Evolutionary conservation across 805 yeast species (phyloP), one percentile per base, ranked within the genome.

Genomic region (Grigorovia yakushimaensis): DNA sequence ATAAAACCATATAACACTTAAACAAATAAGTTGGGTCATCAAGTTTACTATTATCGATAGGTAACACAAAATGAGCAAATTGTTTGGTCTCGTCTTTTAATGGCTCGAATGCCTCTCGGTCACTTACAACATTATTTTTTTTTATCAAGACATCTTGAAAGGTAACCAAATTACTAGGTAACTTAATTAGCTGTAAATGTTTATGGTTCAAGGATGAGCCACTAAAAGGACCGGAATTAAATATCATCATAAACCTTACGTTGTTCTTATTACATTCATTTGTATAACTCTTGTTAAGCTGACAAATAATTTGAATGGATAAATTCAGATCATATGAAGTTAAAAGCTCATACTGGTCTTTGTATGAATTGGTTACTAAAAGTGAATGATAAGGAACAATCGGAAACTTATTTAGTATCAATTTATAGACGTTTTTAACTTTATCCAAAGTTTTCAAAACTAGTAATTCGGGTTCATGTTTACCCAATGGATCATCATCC

Each of bases 141-240:
- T 33, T 17, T 4, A 33, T 17, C 6, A 33, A 15, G 8, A 57
- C 49, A 42, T 78, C 81, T 42, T 86, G 82, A 60, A 75, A 79
- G 18, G 47, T 38, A 2, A 33, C 65, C 60, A 79, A 81, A 21
- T 71, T 67, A 9, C 67, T 61, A 2, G 96, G 94, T 40, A 85
- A 68, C 39, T 79, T 73, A 74, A 91, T 69, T 65, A 91, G 81
- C 66, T 93, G 98, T 51, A 93, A 66, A 66, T 91, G 98, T 61
- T 87, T 88, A 68, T 91, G 98, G 43, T 86, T 83, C 58, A 88
- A 93, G 0, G 96, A 88, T 15, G 96, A 95, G 1, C 98, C 98
- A 49, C 94, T 79, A 55, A 79, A 73, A n/a, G 82, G 79, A 6
- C 98, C 98, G 57, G 88, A 81, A 64, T 91, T 91, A 73, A 78